Conservation (phyloP, 106 monocot species). For the Narthecium ossifragum region DNA sequence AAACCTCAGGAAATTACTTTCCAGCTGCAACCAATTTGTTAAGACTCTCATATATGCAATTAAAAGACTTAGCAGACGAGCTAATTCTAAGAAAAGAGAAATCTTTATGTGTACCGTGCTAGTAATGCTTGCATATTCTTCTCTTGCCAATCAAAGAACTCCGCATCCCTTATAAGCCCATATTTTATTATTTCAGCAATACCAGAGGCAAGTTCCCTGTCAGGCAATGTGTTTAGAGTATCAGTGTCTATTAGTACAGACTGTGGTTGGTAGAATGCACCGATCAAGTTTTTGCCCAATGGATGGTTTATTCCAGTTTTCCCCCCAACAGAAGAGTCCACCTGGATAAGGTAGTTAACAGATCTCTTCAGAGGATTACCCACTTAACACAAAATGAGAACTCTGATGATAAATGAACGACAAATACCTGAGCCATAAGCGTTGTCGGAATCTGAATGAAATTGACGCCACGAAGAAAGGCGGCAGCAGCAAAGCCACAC, state of each 20-base stretch:
- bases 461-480: slow-evolving; percentile 94
- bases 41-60: no score
- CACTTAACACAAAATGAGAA: neutral
- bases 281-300: slow-evolving; percentile 92
- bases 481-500: slow-evolving; percentile 97
- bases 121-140: slow-evolving; percentile 86
- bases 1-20: no score
- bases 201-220: slow-evolving; percentile 87
- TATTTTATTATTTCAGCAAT: slow-evolving; percentile 95
- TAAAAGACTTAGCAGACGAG: no score
- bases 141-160: slow-evolving; percentile 98
- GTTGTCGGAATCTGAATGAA: slow-evolving; percentile 98
- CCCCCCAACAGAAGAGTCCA: slow-evolving; percentile 99
- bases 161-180: slow-evolving; percentile 91
- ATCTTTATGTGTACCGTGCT: slow-evolving; percentile 34
- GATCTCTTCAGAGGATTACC: neutral
- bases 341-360: slow-evolving; percentile 31
- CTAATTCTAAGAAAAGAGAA: no score
- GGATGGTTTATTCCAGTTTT: slow-evolving; percentile 99
- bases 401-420: neutral
- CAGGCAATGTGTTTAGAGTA: slow-evolving; percentile 86
- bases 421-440: slow-evolving; percentile 83
- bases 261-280: slow-evolving; percentile 97
- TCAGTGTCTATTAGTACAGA: slow-evolving; percentile 92
- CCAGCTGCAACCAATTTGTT: no score